Conservation (phyloP, 306 rosid species). For the Pachyrhizus erosus region DNA sequence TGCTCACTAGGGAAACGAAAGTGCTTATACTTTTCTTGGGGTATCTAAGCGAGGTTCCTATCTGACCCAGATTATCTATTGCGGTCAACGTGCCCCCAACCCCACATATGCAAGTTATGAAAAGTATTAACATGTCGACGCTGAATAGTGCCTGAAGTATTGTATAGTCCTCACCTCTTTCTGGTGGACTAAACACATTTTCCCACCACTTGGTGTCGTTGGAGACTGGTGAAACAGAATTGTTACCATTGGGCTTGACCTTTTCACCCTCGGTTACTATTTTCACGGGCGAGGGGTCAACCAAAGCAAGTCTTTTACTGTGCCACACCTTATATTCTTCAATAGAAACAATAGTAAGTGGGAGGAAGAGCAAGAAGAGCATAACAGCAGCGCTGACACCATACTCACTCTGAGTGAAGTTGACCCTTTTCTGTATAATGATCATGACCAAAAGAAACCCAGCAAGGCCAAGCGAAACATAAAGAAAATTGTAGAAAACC, state of each 20-base stretch:
- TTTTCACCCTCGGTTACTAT: slow-evolving; percentile 33
- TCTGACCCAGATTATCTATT: slow-evolving; percentile 67
- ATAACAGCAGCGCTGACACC: slow-evolving; percentile 53
- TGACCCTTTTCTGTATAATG: slow-evolving; percentile 43
- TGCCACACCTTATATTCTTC: slow-evolving; percentile 58
- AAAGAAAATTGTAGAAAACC: slow-evolving; percentile 69
- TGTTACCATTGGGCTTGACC: neutral
- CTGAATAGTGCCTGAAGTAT: slow-evolving; percentile 74
- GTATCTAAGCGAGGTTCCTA: slow-evolving; percentile 59
- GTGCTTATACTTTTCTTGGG: slow-evolving; percentile 59
- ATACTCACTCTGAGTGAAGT: slow-evolving; percentile 52
- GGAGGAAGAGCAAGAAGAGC: slow-evolving; percentile 63
- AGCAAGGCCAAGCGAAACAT: slow-evolving; percentile 71
- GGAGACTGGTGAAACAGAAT: neutral
- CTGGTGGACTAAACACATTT: slow-evolving; percentile 56
- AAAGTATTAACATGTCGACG: slow-evolving; percentile 61
- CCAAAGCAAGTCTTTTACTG: slow-evolving; percentile 31
- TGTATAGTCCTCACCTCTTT: slow-evolving; percentile 71
- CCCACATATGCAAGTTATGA: slow-evolving; percentile 57
- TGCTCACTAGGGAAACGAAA: slow-evolving; percentile 64
- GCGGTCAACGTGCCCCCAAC: slow-evolving; percentile 68
- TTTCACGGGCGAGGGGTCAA: slow-evolving; percentile 40
- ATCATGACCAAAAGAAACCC: slow-evolving; percentile 67
- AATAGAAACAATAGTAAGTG: slow-evolving; percentile 50
- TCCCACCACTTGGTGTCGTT: slow-evolving; percentile 47